A percentile compares a stretch with the other conserved stretches of the same genome.
phyloP scores from a whole-genome alignment of 176 grass and related monocot species.

The Juncus effusus region DNA sequence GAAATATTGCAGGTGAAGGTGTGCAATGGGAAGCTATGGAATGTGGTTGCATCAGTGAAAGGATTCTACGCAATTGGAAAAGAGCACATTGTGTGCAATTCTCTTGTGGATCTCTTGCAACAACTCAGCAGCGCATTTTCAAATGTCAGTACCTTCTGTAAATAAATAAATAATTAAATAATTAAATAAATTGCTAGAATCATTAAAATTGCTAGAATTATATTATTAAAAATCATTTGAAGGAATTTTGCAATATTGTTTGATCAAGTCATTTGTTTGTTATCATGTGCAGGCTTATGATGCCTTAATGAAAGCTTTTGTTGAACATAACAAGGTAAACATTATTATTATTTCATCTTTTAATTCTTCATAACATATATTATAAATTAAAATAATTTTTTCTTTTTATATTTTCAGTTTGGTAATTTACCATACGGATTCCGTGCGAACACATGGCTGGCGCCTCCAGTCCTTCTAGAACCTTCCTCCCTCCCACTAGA shows the following conservation, averaged over 20 bases:
- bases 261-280: constrained; percentile 4
- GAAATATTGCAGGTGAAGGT: constrained; percentile 70
- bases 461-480: constrained; percentile 67
- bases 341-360: constrained; percentile 16
- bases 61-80: constrained; percentile 84
- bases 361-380: neutral
- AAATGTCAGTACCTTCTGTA: constrained; percentile 52
- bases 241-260: neutral
- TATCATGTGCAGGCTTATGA: constrained; percentile 60
- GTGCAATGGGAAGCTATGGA: constrained; percentile 87
- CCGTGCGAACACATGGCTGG: constrained; percentile 98
- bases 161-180: too few species aligned
- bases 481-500: constrained; percentile 55
- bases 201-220: too few species aligned
- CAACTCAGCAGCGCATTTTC: constrained; percentile 91
- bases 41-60: constrained; percentile 64
- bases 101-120: constrained; percentile 80
- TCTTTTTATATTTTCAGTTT: constrained; percentile 50
- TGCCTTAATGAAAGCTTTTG: constrained; percentile 80
- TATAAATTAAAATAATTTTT: constrained; percentile 20
- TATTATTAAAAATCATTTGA: too few species aligned
- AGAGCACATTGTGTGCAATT: constrained; percentile 42
- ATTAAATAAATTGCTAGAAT: too few species aligned
- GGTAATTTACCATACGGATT: constrained; percentile 96
- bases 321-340: constrained; percentile 85